Percentiles rank a stretch among this genome's conserved stretches.
phyloP scores from a whole-genome alignment of 805 yeast species.

The Zygosaccharomyces bailii region DNA sequence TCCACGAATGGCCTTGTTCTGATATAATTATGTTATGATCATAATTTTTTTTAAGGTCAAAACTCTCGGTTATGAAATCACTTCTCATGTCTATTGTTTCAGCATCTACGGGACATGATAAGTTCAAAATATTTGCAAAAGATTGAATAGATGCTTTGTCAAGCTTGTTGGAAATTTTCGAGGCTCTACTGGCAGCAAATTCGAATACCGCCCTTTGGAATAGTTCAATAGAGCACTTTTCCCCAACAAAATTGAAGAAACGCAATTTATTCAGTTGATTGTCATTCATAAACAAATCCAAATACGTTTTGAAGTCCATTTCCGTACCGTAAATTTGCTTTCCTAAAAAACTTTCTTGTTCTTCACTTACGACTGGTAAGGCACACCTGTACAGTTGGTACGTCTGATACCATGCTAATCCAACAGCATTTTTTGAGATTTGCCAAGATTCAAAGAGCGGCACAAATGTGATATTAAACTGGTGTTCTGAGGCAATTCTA shows the following conservation, averaged over 20 bases:
- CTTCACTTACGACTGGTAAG: constrained; percentile 18
- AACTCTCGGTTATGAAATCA: constrained; percentile 31
- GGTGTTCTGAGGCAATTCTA: constrained; percentile 29
- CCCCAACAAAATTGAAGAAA: constrained; percentile 25
- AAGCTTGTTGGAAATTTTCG: constrained; percentile 21
- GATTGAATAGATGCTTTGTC: constrained; percentile 30
- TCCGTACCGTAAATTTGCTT: constrained; percentile 13
- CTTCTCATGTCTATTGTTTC: constrained; percentile 20
- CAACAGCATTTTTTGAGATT: constrained; percentile 25
- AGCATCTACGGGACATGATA: constrained; percentile 10
- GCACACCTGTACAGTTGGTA: constrained; percentile 27
- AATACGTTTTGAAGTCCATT: constrained; percentile 22
- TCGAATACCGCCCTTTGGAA: constrained; percentile 26
- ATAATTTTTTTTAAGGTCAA: constrained; percentile 16
- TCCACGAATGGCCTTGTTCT: constrained; percentile 36
- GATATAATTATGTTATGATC: constrained; percentile 23
- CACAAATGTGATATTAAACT: constrained; percentile 25
- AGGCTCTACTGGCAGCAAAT: constrained; percentile 24
- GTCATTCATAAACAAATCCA: constrained; percentile 19
- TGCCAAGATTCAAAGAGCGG: constrained; percentile 32
- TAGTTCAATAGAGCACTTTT: constrained; percentile 18
- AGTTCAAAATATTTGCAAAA: constrained; percentile 19
- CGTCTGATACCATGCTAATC: constrained; percentile 36
- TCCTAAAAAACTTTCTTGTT: background rate
- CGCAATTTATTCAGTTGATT: constrained; percentile 19